Evolutionary conservation across 495 filamentous ascomycete species (phyloP).

Genomic region (Penicillium crystallinum): DNA sequence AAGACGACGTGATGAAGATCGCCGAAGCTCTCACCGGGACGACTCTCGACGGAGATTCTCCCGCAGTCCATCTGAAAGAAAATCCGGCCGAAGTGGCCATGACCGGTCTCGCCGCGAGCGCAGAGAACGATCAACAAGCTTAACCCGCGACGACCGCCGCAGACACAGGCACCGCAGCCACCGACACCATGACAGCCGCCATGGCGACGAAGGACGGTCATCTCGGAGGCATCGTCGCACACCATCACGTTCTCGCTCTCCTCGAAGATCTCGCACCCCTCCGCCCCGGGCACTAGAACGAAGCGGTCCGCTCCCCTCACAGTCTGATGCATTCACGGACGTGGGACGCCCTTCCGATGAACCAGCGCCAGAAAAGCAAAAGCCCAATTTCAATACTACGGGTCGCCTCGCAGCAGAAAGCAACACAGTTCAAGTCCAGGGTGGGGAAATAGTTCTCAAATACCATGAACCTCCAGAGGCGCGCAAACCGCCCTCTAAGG

Average conservation of each 20-base stretch:
- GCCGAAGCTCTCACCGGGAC: conserved; percentile 29
- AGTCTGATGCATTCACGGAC: conserved; percentile 62
- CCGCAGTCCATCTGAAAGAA: conserved; percentile 17
- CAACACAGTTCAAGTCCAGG: conserved; percentile 72
- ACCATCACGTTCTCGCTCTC: conserved; percentile 32
- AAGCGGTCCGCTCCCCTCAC: conserved; percentile 61
- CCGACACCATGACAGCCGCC: conserved; percentile 25
- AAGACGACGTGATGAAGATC: conserved; percentile 25
- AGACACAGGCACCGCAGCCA: conserved; percentile 31
- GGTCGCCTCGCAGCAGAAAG: conserved; percentile 83
- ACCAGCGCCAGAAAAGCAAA: conserved; percentile 61
- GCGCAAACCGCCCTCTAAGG: conserved; percentile 73
- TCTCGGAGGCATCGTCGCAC: conserved; percentile 25
- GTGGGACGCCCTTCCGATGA: conserved; percentile 31
- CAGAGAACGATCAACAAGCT: conserved; percentile 20
- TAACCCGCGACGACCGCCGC: conserved; percentile 23
- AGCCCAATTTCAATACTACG: conserved; percentile 77
- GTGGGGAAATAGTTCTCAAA: conserved; percentile 69
- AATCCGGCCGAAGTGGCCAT: conserved; percentile 19
- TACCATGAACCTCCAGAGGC: conserved; percentile 95
- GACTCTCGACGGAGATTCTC: conserved; percentile 20
- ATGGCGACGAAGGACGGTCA: conserved; percentile 20
- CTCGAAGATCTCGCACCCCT: conserved; percentile 24
- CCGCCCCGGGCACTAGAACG: conserved; percentile 29
- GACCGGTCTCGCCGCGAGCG: conserved; percentile 25